A percentile compares a stretch with the other conserved stretches of the same genome.
Evolutionary conservation across 140 eudicot genomes (phyloP).

Genomic region (Stevia rebaudiana): DNA sequence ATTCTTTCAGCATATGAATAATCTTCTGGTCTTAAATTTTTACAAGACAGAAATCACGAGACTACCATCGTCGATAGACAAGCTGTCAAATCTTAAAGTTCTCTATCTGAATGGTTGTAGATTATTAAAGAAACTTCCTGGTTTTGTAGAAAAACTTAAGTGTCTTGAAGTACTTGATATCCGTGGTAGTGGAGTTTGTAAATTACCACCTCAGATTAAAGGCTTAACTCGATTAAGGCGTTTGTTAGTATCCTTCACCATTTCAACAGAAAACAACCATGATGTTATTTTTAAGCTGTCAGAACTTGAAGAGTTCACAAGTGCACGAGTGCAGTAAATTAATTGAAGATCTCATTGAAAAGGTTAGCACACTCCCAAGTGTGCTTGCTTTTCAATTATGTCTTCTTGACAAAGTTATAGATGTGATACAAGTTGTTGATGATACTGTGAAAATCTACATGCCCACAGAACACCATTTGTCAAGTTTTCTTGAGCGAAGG

Average conservation of each 20-base stretch:
- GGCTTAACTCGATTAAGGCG: no score
- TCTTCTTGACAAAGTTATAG: constrained; percentile 3
- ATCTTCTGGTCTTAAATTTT: constrained; percentile 27
- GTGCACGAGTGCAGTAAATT: constrained; percentile 21
- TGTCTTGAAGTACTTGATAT: constrained; percentile 36
- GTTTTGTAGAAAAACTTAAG: constrained; percentile 20
- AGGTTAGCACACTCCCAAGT: background rate
- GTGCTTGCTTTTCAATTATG: constrained; percentile 6
- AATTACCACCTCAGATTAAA: no score
- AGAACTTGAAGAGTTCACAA: constrained; percentile 25
- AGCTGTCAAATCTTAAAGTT: no score
- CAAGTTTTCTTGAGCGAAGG: background rate
- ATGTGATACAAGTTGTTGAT: constrained; percentile 9
- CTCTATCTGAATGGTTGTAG: constrained; percentile 29
- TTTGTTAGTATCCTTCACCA: no score
- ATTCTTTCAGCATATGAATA: constrained; percentile 25
- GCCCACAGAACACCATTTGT: constrained; percentile 15
- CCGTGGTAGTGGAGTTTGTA: no score
- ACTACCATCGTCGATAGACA: no score
- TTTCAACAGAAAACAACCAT: background rate
- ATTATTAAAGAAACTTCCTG: constrained; percentile 22
- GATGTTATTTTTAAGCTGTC: constrained; percentile 10
- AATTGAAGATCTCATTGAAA: constrained; percentile 9
- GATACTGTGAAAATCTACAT: constrained; percentile 11
- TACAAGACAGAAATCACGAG: no score